These are phyloP conservation scores for Nitzschia sp. DNA, from an alignment of 108 stramenopile genomes.

Conservation along the genomic window DNA sequence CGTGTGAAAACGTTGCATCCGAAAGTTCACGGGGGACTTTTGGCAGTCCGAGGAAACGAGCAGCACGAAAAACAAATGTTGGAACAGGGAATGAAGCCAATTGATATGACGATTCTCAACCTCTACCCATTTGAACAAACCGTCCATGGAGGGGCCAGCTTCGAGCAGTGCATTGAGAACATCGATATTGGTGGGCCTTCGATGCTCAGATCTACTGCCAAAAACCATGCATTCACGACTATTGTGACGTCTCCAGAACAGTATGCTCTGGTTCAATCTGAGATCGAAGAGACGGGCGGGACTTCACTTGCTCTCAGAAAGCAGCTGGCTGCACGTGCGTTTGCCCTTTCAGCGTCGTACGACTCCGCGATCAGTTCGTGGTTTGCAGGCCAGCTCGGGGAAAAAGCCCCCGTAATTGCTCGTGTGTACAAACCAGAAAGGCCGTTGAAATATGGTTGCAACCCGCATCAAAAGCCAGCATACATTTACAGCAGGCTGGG, in stretches of 20 bases:
- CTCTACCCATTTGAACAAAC: conserved; percentile 98
- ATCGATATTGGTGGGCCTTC: conserved; percentile 99
- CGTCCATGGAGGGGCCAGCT: conserved; percentile 85
- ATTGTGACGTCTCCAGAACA: conserved; percentile 91
- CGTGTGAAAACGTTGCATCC: conserved; percentile 99
- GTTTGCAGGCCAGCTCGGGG: conserved; percentile 74
- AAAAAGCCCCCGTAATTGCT: conserved; percentile 56
- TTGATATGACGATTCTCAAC: conserved; percentile 98
- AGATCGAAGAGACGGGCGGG: conserved; percentile 79
- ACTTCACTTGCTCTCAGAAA: conserved; percentile 85
- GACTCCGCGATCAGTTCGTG: conserved; percentile 92
- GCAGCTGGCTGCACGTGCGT: conserved; percentile 89
- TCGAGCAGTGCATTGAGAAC: conserved; percentile 97
- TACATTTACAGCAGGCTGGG: conserved; percentile 81
- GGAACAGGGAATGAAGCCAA: conserved; percentile 88
- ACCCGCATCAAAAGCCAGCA: conserved; percentile 97
- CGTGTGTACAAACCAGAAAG: conserved; percentile 90
- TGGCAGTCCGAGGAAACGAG: conserved; percentile 94
- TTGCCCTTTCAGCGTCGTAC: conserved; percentile 90
- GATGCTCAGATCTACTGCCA: conserved; percentile 97
- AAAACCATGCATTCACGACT: conserved; percentile 96
- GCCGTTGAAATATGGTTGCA: conserved; percentile 96
- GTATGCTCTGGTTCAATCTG: conserved; percentile 78
- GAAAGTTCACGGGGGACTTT: conserved; percentile 95
- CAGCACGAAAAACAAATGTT: conserved; percentile 89